Conservation (phyloP, 345 rosid species). For the Euclidium syriacum region DNA sequence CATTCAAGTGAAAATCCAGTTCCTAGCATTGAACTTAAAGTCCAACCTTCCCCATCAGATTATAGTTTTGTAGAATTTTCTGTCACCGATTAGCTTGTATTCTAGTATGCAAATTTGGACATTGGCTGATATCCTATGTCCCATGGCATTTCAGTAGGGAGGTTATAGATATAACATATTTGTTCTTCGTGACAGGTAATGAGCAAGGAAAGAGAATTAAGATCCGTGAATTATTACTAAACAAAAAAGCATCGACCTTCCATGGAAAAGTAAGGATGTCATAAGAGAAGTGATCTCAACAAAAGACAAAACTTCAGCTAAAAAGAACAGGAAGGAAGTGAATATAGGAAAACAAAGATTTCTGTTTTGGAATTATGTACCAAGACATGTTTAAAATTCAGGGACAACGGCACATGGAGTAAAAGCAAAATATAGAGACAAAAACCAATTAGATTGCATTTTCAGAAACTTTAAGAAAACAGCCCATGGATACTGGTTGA, state of each 20-base stretch:
- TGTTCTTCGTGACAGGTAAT: background rate
- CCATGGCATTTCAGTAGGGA: background rate
- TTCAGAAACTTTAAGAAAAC: background rate
- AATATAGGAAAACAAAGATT: background rate
- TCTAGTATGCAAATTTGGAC: background rate
- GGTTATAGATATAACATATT: background rate
- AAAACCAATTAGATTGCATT: background rate
- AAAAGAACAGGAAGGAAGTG: background rate
- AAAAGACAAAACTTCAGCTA: background rate
- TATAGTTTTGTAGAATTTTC: background rate
- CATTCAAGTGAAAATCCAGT: background rate
- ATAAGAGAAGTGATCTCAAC: background rate
- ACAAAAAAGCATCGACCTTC: background rate
- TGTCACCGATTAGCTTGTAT: background rate
- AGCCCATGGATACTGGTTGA: background rate
- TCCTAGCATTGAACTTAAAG: background rate
- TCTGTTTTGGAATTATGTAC: background rate
- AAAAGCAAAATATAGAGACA: background rate
- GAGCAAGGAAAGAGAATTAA: background rate
- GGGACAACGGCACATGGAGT: background rate
- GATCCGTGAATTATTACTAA: background rate
- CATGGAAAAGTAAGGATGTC: background rate
- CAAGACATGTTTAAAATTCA: background rate
- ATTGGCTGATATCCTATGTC: background rate
- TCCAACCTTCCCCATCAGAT: conserved; percentile 1